Evolutionary conservation across 192 early-diverging fungal species (phyloP).

Genomic region (Coemansia sp.): DNA sequence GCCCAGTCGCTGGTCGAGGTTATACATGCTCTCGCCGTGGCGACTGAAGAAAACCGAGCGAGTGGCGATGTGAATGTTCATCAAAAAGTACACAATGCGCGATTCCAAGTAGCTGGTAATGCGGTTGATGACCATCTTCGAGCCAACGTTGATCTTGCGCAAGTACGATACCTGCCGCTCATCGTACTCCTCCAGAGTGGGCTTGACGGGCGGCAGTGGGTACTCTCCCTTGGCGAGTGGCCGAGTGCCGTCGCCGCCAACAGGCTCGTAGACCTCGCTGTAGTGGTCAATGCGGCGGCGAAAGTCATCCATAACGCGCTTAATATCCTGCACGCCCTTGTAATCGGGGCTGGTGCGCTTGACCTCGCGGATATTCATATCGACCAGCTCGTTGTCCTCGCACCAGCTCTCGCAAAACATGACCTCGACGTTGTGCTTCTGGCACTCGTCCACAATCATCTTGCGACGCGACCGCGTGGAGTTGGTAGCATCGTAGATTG

Average conservation of each 20-base stretch:
- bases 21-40: conserved; percentile 94
- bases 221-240: conserved; percentile 53
- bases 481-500: conserved; percentile 99
- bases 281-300: conserved; percentile 90
- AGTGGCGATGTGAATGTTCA: conserved; percentile 98
- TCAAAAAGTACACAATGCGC: conserved; percentile 96
- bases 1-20: conserved; percentile 88
- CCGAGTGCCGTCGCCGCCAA: conserved; percentile 58
- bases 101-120: conserved; percentile 95
- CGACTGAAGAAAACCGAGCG: conserved; percentile 89
- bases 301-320: conserved; percentile 89
- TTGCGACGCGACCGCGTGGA: conserved; percentile 79
- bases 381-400: conserved; percentile 82
- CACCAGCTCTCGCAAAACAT: conserved; percentile 98
- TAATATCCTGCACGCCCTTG: conserved; percentile 74
- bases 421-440: conserved; percentile 75
- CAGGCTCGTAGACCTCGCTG: conserved; percentile 84
- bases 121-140: conserved; percentile 88
- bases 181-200: conserved; percentile 50
- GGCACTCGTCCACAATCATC: conserved; percentile 69
- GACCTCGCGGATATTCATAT: conserved; percentile 93
- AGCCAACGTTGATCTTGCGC: conserved; percentile 94
- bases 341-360: conserved; percentile 96
- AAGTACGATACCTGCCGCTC: conserved; percentile 80
- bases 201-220: conserved; percentile 37